phyloP scores from a whole-genome alignment of 495 filamentous ascomycete species.

The Astrothelium subdiscretum region DNA sequence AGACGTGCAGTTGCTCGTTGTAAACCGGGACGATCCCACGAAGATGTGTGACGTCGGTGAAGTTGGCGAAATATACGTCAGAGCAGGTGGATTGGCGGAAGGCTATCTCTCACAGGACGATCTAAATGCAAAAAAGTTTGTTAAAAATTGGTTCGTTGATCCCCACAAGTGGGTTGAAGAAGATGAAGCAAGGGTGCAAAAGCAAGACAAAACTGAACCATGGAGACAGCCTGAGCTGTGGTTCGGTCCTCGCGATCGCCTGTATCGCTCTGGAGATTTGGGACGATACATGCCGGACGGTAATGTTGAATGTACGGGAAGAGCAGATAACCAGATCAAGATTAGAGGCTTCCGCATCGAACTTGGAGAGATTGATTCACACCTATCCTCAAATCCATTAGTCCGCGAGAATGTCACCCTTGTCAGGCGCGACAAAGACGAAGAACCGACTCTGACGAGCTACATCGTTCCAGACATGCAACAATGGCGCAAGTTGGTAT shows the following conservation, averaged over 20 bases:
- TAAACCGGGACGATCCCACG: conserved; percentile 63
- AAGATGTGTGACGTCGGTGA: conserved; percentile 71
- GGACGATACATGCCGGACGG: conserved; percentile 65
- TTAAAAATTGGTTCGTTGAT: conserved; percentile 82
- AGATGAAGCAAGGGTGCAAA: conserved; percentile 39
- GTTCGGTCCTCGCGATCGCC: conserved; percentile 70
- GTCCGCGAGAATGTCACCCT: conserved; percentile 83
- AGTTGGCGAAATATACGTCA: conserved; percentile 76
- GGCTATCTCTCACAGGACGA: conserved; percentile 66
- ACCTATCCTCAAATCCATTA: conserved; percentile 64
- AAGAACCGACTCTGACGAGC: conserved; percentile 80
- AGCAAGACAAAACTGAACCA: conserved; percentile 38
- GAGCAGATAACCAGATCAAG: conserved; percentile 86
- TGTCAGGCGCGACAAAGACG: conserved; percentile 74
- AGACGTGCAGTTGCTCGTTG: conserved; percentile 85
- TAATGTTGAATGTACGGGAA: conserved; percentile 44
- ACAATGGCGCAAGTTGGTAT: conserved; percentile 58
- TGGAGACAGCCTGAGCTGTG: conserved; percentile 61
- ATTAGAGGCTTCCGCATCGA: conserved; percentile 94
- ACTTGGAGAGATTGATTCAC: conserved; percentile 84
- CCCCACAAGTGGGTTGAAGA: conserved; percentile 57
- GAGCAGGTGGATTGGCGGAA: conserved; percentile 82
- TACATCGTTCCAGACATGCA: conserved; percentile 79
- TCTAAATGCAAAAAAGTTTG: conserved; percentile 63
- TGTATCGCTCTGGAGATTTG: conserved; percentile 78